These are phyloP conservation scores for Halenospora varia DNA, from an alignment of 495 filamentous ascomycete species.

Conservation along the genomic window DNA sequence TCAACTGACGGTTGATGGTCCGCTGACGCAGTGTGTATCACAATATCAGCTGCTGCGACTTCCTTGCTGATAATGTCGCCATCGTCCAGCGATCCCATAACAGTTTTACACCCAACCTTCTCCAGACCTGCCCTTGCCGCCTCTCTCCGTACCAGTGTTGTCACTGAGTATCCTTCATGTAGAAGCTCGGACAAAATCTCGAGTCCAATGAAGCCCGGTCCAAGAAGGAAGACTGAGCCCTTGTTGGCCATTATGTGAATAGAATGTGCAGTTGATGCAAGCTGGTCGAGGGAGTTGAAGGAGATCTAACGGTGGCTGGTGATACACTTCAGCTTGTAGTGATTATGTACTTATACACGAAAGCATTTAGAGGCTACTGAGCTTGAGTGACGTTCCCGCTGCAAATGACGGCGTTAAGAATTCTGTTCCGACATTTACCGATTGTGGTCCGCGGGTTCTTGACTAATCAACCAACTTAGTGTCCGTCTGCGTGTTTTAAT, in stretches of 20 bases:
- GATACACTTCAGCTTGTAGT: no score
- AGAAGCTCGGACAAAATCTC: slow-evolving; percentile 1
- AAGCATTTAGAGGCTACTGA: no score
- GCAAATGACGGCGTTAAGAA: no score
- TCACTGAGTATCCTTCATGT: neutral
- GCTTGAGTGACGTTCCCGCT: no score
- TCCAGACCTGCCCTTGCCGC: neutral
- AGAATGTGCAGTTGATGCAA: no score
- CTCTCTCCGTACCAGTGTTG: neutral
- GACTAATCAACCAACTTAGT: no score
- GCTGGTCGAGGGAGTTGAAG: no score
- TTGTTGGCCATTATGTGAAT: slow-evolving; percentile 1
- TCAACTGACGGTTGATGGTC: slow-evolving; percentile 33
- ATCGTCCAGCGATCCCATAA: neutral
- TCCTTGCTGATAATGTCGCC: slow-evolving; percentile 27
- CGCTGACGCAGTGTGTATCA: slow-evolving; percentile 35
- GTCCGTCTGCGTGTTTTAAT: no score
- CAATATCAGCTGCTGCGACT: slow-evolving; percentile 27
- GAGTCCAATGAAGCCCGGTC: slow-evolving; percentile 5
- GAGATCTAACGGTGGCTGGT: no score
- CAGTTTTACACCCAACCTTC: neutral
- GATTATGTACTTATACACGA: no score
- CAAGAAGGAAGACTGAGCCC: slow-evolving; percentile 6
- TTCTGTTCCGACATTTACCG: no score
- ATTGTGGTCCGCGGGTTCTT: no score